Conservation (phyloP, 2,329 filamentous ascomycete genomes). For the Tolypocladium endophyticum region DNA sequence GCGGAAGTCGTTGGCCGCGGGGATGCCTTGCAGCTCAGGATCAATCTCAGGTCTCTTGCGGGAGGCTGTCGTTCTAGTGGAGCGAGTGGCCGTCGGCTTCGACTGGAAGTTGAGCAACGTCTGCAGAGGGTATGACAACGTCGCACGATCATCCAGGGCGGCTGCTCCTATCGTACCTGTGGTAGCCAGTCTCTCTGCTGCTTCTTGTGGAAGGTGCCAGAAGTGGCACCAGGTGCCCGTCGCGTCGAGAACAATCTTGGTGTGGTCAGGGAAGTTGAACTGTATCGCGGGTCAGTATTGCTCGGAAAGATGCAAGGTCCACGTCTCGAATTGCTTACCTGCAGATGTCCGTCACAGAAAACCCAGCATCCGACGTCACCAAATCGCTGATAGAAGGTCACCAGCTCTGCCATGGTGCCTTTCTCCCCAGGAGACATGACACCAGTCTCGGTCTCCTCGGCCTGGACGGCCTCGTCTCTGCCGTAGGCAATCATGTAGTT, state of each 20-base stretch:
- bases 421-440: conserved; percentile 26
- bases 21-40: conserved; percentile 50
- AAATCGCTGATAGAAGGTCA: conserved; percentile 73
- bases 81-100: conserved; percentile 28
- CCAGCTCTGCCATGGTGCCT: conserved; percentile 41
- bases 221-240: conserved; percentile 69
- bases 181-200: conserved; percentile 52
- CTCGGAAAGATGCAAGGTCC: not conserved
- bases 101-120: conserved; percentile 60
- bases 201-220: conserved; percentile 63
- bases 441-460: conserved; percentile 33
- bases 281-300: conserved; percentile 20
- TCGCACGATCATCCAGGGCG: conserved; percentile 60
- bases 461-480: conserved; percentile 51
- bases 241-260: conserved; percentile 68
- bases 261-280: conserved; percentile 85
- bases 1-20: conserved; percentile 62
- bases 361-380: conserved; percentile 75
- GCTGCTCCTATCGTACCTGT: conserved; percentile 59
- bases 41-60: conserved; percentile 51
- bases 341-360: conserved; percentile 69
- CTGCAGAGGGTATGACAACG: conserved; percentile 61
- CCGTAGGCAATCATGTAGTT: conserved; percentile 68
- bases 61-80: conserved; percentile 33
- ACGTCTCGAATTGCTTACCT: conserved; percentile 34